These are phyloP conservation scores for Macrolepiota albuminosa DNA, from an alignment of 768 basidiomycete species.

Conservation along the genomic window DNA sequence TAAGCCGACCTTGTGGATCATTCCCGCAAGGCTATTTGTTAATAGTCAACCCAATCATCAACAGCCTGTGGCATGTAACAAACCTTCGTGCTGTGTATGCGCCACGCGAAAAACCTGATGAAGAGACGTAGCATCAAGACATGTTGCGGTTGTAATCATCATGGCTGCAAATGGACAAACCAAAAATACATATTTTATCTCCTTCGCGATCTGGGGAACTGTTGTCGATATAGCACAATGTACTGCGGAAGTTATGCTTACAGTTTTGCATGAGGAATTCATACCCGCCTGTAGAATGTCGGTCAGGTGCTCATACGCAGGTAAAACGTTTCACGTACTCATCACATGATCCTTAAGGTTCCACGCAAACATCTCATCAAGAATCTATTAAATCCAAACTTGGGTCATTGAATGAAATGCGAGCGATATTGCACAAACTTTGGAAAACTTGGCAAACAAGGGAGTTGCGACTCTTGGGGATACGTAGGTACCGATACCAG, in stretches of 20 bases:
- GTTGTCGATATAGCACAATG: background rate
- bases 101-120: constrained; percentile 54
- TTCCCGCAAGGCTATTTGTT: constrained; percentile 39
- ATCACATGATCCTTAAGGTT: constrained; percentile 46
- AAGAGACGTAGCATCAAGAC: background rate
- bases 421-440: constrained; percentile 21
- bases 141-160: background rate
- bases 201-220: constrained; percentile 35
- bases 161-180: constrained; percentile 19
- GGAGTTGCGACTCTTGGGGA: constrained; percentile 33
- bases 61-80: background rate
- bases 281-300: constrained; percentile 37
- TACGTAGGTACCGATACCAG: constrained; percentile 51
- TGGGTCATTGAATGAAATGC: background rate
- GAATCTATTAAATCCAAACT: constrained; percentile 22
- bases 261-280: constrained; percentile 58
- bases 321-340: constrained; percentile 24
- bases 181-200: constrained; percentile 62
- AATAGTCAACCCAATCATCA: background rate
- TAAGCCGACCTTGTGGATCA: constrained; percentile 49
- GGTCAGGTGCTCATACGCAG: background rate
- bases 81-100: constrained; percentile 57
- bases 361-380: constrained; percentile 48
- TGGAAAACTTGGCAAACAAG: constrained; percentile 29
- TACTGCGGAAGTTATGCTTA: constrained; percentile 12